Evolutionary conservation across 306 rosid genomes (phyloP), one percentile per base, ranked within the genome.

Genomic region (Citrullus colocynthis): DNA sequence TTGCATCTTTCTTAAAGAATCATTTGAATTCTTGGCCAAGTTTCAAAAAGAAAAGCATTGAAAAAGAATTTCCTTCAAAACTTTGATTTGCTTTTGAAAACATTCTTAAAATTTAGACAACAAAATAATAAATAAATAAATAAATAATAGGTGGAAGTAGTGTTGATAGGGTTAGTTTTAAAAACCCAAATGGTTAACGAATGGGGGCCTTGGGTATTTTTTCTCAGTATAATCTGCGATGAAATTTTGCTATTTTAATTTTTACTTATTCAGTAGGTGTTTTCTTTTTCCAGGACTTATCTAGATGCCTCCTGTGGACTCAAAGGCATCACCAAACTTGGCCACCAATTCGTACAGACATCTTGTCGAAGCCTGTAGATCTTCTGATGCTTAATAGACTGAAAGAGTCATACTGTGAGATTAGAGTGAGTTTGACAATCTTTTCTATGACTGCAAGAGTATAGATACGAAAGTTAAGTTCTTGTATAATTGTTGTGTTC

Each of bases 261-360:
- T 52, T 67, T 41, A 16, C 30, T 7, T 77, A 49, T 17, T 54
- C 42, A 51, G 70, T 79, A 18, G 56, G 36, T 65, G 48, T 80
- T 82, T 87, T 78, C 28, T 24, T 24, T 24, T 24, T 24, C 28
- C 92, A 95, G 99, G 99, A 95, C 84, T 86, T 92, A 83, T 85
- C 97, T 80, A 95, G 97, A 82, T 86, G 97, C 84, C 86, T 95
- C 82, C 93, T 95, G 78, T 95, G 97, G 97, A 92, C 97, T 80
- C 97, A 92, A 79, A 90, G 97, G 88, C 97, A 92, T 84, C 97
- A 89, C 83, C 97, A 92, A 82, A 92, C 96, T 36, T 92, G 97
- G 97, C 97, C 98, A 72, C 97, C 87, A 85, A 89, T 95, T 72
- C 91, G 93, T 67, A 89, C 98, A 9, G 97, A 95, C 87, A 34